Conservation (phyloP, 768 basidiomycete species). For the Xerocomellus chrysenteron region DNA sequence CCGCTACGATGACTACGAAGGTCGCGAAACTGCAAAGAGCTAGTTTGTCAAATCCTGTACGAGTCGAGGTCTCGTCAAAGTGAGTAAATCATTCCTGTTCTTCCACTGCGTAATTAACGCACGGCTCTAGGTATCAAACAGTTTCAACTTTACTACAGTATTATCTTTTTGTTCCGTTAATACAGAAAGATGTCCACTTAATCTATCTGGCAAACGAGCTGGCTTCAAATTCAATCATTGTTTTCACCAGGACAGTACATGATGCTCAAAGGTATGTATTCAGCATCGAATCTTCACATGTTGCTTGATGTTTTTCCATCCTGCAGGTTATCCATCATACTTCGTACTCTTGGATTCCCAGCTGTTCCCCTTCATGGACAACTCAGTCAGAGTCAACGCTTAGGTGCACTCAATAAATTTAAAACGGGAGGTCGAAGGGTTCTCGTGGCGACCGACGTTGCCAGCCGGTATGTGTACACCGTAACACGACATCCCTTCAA, state of each 20-base stretch:
- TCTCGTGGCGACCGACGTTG: constrained; percentile 95
- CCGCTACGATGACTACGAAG: constrained; percentile 98
- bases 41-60: constrained; percentile 88
- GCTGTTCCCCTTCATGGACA: constrained; percentile 96
- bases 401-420: constrained; percentile 93
- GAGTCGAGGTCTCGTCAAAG: constrained; percentile 93
- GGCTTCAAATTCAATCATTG: constrained; percentile 90
- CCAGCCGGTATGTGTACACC: constrained; percentile 69
- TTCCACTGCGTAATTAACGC: background rate
- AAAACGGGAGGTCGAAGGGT: constrained; percentile 91
- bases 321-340: constrained; percentile 76
- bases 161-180: constrained; percentile 89
- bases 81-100: constrained; percentile 37
- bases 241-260: constrained; percentile 94
- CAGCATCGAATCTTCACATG: background rate
- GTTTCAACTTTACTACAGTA: constrained; percentile 94
- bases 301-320: background rate
- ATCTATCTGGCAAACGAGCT: constrained; percentile 87
- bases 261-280: constrained; percentile 74
- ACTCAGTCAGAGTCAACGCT: constrained; percentile 87
- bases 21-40: constrained; percentile 95
- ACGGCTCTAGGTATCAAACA: constrained; percentile 78
- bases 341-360: constrained; percentile 88
- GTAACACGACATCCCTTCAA: background rate
- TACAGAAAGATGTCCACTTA: constrained; percentile 89